Evolutionary conservation across 345 rosid species (phyloP).

Genomic region (Pelargonium nanum): DNA sequence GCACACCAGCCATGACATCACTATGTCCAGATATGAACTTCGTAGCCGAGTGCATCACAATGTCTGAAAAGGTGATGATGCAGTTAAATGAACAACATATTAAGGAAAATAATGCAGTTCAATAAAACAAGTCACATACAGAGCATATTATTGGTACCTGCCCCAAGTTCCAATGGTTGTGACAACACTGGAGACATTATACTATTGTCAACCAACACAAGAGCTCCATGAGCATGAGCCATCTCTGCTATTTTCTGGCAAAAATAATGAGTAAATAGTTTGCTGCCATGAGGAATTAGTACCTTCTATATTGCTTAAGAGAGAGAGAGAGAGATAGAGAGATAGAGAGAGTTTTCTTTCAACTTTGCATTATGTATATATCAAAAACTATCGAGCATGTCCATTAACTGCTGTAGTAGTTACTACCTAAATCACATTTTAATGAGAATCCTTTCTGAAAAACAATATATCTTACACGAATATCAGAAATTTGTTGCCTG

Average conservation of each 20-base stretch:
- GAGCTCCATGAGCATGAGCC: constrained; percentile 74
- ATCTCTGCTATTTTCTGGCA: constrained; percentile 70
- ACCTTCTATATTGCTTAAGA: constrained; percentile 1
- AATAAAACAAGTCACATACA: constrained; percentile 2
- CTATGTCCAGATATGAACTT: constrained; percentile 92
- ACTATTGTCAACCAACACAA: constrained; percentile 84
- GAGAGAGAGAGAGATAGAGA: constrained; percentile 1
- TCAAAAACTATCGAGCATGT: too few species aligned
- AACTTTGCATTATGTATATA: too few species aligned
- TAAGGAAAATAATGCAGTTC: constrained; percentile 1
- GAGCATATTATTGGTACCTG: constrained; percentile 34
- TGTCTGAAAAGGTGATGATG: constrained; percentile 41
- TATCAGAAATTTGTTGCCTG: constrained; percentile 72
- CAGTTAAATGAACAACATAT: constrained; percentile 11
- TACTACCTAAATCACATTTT: background rate
- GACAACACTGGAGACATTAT: constrained; percentile 88
- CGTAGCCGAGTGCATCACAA: constrained; percentile 95
- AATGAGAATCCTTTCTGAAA: constrained; percentile 9
- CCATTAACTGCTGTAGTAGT: too few species aligned
- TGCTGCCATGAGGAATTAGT: constrained; percentile 1
- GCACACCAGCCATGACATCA: constrained; percentile 94
- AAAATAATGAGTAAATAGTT: constrained; percentile 3
- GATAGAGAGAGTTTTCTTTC: too few species aligned
- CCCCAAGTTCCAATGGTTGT: constrained; percentile 87
- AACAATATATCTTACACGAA: constrained; percentile 37